These are phyloP conservation scores for Peronospora destructor DNA, from an alignment of 352 stramenopile genomes.

Conservation along the genomic window DNA sequence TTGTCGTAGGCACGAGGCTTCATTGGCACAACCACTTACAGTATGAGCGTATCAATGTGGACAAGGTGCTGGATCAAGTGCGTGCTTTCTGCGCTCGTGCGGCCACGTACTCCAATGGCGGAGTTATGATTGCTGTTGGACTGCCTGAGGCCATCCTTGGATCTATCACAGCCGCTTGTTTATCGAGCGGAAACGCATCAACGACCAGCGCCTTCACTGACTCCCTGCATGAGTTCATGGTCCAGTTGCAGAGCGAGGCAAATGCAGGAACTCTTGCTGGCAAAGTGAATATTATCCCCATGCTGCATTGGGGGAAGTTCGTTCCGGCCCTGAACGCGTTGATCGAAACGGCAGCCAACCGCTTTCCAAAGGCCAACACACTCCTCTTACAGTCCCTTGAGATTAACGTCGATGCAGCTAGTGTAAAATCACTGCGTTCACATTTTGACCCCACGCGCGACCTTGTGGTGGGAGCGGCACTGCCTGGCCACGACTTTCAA, in stretches of 20 bases:
- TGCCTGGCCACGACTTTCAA: slow-evolving; percentile 74
- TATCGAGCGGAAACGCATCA: slow-evolving; percentile 3
- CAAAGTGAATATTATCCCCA: slow-evolving; percentile 75
- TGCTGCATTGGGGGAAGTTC: slow-evolving; percentile 93
- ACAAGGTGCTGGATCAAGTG: slow-evolving; percentile 41
- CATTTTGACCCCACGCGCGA: slow-evolving; percentile 65
- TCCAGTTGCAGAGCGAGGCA: slow-evolving; percentile 25
- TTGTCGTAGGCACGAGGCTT: slow-evolving; percentile 50
- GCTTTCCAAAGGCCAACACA: slow-evolving; percentile 40
- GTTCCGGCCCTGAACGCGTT: slow-evolving; percentile 93
- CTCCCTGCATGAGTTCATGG: slow-evolving; percentile 41
- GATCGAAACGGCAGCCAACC: slow-evolving; percentile 55
- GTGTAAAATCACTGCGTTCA: slow-evolving; percentile 50
- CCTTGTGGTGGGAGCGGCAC: slow-evolving; percentile 87
- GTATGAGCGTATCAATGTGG: slow-evolving; percentile 34
- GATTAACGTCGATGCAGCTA: slow-evolving; percentile 48
- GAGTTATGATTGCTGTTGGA: slow-evolving; percentile 54
- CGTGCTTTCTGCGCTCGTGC: slow-evolving; percentile 44
- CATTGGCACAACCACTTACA: slow-evolving; percentile 68
- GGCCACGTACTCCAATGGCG: slow-evolving; percentile 37
- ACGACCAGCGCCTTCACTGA: slow-evolving; percentile 26
- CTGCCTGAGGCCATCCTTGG: slow-evolving; percentile 15
- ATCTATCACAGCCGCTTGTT: slow-evolving; percentile 5
- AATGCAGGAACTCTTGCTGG: slow-evolving; percentile 6
- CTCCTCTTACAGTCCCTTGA: slow-evolving; percentile 91